Evolutionary conservation across 306 rosid species (phyloP), one percentile per base, ranked within the genome.

Genomic region (Canavalia gladiata): DNA sequence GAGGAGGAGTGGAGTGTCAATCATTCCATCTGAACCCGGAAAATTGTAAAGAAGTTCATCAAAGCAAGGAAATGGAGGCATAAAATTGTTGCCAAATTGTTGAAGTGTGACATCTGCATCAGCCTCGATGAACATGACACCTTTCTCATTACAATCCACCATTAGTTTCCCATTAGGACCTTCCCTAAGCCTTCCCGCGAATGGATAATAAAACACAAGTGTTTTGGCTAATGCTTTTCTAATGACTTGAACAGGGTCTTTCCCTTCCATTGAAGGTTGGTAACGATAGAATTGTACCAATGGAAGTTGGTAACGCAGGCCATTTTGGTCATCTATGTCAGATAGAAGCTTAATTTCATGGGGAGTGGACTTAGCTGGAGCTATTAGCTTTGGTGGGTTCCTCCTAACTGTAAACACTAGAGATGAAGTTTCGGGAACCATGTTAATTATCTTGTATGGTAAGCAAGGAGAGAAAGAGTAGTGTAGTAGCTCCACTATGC

Each of bases 21-120:
- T 71, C 2, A 84, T 82, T 45, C 79, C 90, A 18, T 79, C 79
- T 2, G 87, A 87, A 8, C 82, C 84, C 6, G 87, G 87, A 73
- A 87, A 86, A 60, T 73, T 67, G 34, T 42, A 84, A 28, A 87
- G 84, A 31, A 87, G 84, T 62, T 84, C 79, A 31, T 84, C 86
- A 65, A 81, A 71, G 75, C 85, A 84, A 72, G 90, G 90, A 31
- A 83, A 81, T 0, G 90, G 88, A 0, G 90, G 90, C 8, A 77
- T 79, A 73, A 77, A 77, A 39, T 77, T 75, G 9, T 78, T 68
- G 0, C 84, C 90, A 35, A 84, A 83, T 4, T 87, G 76, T 1
- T 50, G 33, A 35, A 87, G 55, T 1, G 72, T 56, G 1, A 57
- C 64, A 29, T 28, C 64, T 6, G 64, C 64, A 57, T 57, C 64